A percentile compares a stretch with the other conserved stretches of the same genome.
phyloP scores from a whole-genome alignment of 176 grass and related monocot genomes.

The Ensete glaucum region DNA sequence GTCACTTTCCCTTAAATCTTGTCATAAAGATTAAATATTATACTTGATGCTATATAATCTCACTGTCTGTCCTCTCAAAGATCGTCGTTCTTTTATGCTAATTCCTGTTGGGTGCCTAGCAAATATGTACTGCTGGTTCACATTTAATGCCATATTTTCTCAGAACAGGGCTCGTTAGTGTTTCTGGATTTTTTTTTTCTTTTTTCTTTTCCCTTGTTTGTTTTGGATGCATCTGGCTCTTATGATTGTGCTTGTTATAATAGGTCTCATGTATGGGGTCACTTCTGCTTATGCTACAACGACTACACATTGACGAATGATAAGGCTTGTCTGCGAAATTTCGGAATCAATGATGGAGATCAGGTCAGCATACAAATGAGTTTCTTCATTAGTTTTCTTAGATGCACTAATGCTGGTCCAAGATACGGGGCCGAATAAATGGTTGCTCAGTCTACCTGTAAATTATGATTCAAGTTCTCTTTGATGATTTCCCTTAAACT shows the following conservation, averaged over 20 bases:
- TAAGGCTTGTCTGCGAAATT: conserved; percentile 43
- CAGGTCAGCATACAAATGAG: conserved; percentile 30
- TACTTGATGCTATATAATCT: too few relatives aligned
- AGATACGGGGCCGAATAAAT: background rate
- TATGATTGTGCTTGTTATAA: conserved; percentile 2
- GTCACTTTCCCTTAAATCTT: background rate
- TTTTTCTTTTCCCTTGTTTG: background rate
- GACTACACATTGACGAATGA: conserved; percentile 62
- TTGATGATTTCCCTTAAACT: too few relatives aligned
- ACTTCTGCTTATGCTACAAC: conserved; percentile 81
- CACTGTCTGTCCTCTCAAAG: background rate
- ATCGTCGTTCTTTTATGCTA: background rate
- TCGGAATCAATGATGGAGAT: conserved; percentile 83
- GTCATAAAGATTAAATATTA: too few relatives aligned
- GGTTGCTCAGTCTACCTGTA: background rate
- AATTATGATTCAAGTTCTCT: too few relatives aligned
- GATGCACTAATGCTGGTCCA: background rate
- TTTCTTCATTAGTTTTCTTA: too few relatives aligned
- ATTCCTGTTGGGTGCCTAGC: too few relatives aligned
- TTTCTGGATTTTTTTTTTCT: background rate
- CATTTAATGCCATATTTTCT: background rate
- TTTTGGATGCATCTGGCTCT: background rate
- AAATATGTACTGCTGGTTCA: background rate
- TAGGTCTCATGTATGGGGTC: conserved; percentile 89
- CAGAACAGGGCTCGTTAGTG: background rate